Base-by-base conservation (phyloP, 2,329 filamentous ascomycete genomes). In the Paracamarosporium sp. region DNA sequence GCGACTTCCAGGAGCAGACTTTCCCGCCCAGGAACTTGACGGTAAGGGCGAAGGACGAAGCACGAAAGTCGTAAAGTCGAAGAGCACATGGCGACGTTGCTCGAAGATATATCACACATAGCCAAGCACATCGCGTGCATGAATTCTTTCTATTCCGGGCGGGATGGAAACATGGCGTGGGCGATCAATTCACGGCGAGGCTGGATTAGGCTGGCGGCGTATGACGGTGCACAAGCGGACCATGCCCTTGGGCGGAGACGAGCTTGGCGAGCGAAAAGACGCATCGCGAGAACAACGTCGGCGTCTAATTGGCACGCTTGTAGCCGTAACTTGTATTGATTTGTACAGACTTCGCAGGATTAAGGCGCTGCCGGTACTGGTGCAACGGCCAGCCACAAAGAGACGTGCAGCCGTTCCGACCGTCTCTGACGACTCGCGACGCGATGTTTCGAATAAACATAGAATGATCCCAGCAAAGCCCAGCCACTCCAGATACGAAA, bases 1-100 rank as follows among this genome's bases (percentile, higher is more conserved):
- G 62, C 62, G 66, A 71, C 68, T 66, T 70, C 73, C 68, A 69
- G 40, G 43, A 50, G 33, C 17, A 24, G 50, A 41, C 27, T 31
- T 48, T 59, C 51, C 40, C 30, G 36, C 33, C 44, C 45, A 20
- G 24, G 17, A 48, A 46, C 12, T 52, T 46, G 56, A 47, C 45
- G 24, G 47, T 47, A 48, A 28, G 45, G 53, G 50, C 53, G 47
- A 53, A 22, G 52, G 45, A 53, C 50, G 38, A 38, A 50, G 43
- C 24, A 50, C 46, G 33, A 50, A 41, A 51, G 36, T 53, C 48
- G 57, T 59, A 47, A 59, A 55, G 41, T 43, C 41, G 27, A 33
- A 33, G 27, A 31, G 11, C 2, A 41, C 47, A 44, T 27, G 33
- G 41, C 45, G 48, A 45, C 35, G 20, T n/a, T 30, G 46, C 17